Evolutionary conservation across 2,329 filamentous ascomycete species (phyloP).

Genomic region (Sordariomycetes sp.): DNA sequence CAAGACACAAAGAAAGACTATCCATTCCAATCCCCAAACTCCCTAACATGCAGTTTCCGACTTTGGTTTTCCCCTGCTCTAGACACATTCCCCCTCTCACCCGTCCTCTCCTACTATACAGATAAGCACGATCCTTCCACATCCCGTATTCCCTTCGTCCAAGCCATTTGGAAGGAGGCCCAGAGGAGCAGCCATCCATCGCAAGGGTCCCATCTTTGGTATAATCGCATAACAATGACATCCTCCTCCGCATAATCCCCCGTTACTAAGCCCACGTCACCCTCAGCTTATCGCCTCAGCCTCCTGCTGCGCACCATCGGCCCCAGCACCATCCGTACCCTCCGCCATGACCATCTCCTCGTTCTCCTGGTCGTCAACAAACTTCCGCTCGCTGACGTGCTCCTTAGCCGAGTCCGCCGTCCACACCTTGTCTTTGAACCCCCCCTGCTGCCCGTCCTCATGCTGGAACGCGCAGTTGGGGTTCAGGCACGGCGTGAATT

Average conservation of each 20-base stretch:
- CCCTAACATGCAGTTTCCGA: slow-evolving; percentile 3
- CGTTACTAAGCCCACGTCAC: slow-evolving; percentile 6
- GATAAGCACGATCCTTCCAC: background rate
- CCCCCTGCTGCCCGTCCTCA: slow-evolving; percentile 76
- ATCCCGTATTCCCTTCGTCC: background rate
- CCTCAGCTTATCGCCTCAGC: slow-evolving; percentile 21
- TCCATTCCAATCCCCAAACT: background rate
- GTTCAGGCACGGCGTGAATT: slow-evolving; percentile 84
- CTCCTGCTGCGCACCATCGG: slow-evolving; percentile 11
- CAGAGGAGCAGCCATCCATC: background rate
- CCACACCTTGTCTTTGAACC: slow-evolving; percentile 86
- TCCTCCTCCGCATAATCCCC: background rate
- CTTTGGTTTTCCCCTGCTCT: background rate
- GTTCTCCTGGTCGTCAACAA: slow-evolving; percentile 55
- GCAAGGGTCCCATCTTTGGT: background rate
- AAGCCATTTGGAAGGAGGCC: background rate
- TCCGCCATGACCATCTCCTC: slow-evolving; percentile 62
- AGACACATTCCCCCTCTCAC: background rate
- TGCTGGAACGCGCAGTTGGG: slow-evolving; percentile 82
- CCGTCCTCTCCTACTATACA: slow-evolving; percentile 3
- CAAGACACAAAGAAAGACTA: background rate
- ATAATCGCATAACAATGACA: background rate
- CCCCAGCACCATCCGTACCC: slow-evolving; percentile 9
- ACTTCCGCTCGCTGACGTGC: slow-evolving; percentile 81
- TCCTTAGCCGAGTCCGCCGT: slow-evolving; percentile 45